Evolutionary conservation across 1,284 basidiomycete genomes (phyloP).

Genomic region (Somion occarium): DNA sequence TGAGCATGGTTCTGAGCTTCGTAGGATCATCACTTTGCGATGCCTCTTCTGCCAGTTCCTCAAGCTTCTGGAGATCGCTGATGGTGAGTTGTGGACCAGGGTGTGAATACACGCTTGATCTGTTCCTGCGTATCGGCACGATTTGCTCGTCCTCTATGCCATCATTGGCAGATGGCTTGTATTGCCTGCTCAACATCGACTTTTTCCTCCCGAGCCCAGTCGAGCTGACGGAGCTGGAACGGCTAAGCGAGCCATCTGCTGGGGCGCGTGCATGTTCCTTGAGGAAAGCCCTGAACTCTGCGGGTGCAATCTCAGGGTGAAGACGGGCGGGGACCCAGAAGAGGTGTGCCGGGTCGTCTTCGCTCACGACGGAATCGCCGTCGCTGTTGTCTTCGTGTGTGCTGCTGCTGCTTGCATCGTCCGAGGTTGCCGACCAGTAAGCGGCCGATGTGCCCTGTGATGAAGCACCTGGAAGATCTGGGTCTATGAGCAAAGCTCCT

Average conservation of each 20-base stretch:
- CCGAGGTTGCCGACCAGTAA: conserved; percentile 42
- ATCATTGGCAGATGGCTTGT: conserved; percentile 74
- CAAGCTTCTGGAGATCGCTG: conserved; percentile 87
- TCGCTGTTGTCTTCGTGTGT: conserved; percentile 41
- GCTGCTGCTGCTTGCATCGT: conserved; percentile 40
- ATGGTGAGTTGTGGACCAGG: conserved; percentile 79
- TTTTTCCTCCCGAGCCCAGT: conserved; percentile 67
- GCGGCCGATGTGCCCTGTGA: conserved; percentile 45
- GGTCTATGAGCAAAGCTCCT: conserved; percentile 78
- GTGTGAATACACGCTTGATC: conserved; percentile 56
- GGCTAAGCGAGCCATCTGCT: conserved; percentile 28
- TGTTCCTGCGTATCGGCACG: conserved; percentile 64
- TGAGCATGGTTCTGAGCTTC: conserved; percentile 75
- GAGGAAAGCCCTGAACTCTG: conserved; percentile 92
- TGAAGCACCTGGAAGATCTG: conserved; percentile 73
- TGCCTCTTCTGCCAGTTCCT: conserved; percentile 88
- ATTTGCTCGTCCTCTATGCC: conserved; percentile 59
- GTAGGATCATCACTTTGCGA: conserved; percentile 81
- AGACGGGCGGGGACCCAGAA: conserved; percentile 98
- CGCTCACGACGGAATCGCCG: conserved; percentile 26
- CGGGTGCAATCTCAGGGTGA: conserved; percentile 96
- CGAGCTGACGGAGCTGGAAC: conserved; percentile 35
- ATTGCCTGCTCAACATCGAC: conserved; percentile 89
- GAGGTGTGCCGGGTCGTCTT: conserved; percentile 77
- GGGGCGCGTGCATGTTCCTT: conserved; percentile 82